These are phyloP conservation scores for Achaetomiella virescens DNA, from an alignment of 495 filamentous ascomycete genomes.

Conservation along the genomic window DNA sequence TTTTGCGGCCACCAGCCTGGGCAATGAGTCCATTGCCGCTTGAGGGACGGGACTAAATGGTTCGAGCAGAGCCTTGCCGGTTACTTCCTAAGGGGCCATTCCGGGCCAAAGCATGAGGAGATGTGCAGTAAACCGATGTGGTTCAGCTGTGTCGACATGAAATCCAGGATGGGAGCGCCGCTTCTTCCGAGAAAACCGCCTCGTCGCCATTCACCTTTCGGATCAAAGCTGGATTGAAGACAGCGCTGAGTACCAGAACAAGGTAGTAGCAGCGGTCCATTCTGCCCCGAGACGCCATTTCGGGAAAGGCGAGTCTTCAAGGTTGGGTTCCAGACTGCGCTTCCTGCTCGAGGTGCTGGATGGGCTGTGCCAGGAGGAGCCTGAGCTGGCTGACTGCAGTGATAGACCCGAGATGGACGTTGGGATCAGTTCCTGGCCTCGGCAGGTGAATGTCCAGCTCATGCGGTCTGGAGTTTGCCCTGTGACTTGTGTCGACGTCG, in stretches of 20 bases:
- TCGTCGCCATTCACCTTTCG: not conserved
- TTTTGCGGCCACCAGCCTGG: not conserved
- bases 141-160: not conserved
- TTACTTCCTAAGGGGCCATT: not conserved
- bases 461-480: not conserved
- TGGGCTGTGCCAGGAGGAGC: not conserved
- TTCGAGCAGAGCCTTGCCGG: not conserved
- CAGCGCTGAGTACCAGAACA: not conserved
- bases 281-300: not conserved
- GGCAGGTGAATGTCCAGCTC: not conserved
- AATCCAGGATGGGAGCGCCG: not conserved
- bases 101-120: not conserved
- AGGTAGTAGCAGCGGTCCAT: not conserved
- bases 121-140: not conserved
- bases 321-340: not conserved
- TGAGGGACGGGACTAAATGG: not conserved
- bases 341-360: slow-evolving; percentile 3
- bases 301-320: not conserved
- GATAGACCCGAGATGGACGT: not conserved
- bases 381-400: not conserved
- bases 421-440: not conserved
- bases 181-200: not conserved
- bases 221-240: not conserved
- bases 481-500: not conserved
- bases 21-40: not conserved